phyloP scores from a whole-genome alignment of 805 yeast species.

The Pichia heedii region DNA sequence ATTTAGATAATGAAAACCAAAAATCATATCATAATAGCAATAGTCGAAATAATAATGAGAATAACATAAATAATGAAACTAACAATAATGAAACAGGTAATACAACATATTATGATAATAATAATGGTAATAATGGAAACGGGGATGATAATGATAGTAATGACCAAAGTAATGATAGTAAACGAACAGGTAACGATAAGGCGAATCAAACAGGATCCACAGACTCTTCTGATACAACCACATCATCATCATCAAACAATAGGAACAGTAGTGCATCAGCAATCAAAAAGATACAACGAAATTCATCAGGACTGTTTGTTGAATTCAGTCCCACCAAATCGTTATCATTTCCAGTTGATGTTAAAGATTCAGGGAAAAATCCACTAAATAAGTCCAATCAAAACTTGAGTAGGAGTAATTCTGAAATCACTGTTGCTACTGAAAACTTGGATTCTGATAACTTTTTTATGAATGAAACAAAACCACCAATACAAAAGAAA shows the following conservation, averaged over 20 bases:
- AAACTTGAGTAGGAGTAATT: neutral
- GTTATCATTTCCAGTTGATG: neutral
- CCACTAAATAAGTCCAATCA: neutral
- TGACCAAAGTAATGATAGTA: neutral
- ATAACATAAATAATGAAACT: neutral
- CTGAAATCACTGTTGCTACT: neutral
- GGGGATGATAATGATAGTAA: neutral
- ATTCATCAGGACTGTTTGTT: conserved; percentile 2
- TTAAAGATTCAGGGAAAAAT: neutral
- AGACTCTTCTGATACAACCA: neutral
- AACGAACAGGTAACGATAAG: neutral
- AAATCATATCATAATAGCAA: too few relatives aligned
- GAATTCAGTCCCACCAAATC: neutral
- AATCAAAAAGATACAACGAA: conserved; percentile 1
- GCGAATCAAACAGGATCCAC: neutral
- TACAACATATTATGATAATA: neutral
- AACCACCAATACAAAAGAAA: neutral
- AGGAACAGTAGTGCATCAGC: neutral
- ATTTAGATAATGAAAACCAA: neutral
- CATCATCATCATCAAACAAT: neutral
- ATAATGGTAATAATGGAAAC: neutral
- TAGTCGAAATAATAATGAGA: neutral
- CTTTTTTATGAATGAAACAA: neutral
- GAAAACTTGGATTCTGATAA: neutral
- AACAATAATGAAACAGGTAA: neutral